phyloP scores from a whole-genome alignment of 1,284 basidiomycete genomes.

The Sanghuangporus sanghuang region DNA sequence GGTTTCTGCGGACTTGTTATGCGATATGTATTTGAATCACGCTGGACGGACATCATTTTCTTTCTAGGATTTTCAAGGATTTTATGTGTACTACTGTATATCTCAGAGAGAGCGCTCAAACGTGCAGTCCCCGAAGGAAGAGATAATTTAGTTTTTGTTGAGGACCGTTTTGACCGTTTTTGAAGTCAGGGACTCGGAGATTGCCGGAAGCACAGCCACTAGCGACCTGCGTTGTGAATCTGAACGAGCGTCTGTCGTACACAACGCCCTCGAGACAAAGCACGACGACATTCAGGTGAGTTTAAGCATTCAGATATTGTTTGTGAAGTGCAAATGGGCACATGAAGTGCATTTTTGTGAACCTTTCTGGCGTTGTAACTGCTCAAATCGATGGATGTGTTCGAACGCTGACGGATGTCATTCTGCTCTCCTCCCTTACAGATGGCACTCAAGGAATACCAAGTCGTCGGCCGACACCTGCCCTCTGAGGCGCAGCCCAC shows the following conservation, averaged over 20 bases:
- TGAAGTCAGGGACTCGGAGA: too few species aligned
- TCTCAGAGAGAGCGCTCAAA: too few species aligned
- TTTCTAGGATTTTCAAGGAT: neutral
- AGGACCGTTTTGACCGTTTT: too few species aligned
- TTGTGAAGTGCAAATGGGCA: neutral
- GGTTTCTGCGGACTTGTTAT: neutral
- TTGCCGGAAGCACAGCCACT: neutral
- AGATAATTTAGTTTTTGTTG: too few species aligned
- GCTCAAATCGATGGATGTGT: constrained; percentile 7
- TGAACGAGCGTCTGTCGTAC: neutral
- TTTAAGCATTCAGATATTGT: neutral
- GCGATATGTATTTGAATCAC: neutral
- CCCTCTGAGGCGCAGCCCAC: constrained; percentile 91
- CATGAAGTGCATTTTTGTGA: neutral
- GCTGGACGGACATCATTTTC: neutral
- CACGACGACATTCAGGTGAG: constrained; percentile 3
- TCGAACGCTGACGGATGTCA: constrained; percentile 7
- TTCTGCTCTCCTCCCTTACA: neutral
- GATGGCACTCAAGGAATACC: constrained; percentile 62
- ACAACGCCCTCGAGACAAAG: neutral
- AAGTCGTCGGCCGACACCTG: constrained; percentile 96
- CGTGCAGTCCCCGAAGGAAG: too few species aligned
- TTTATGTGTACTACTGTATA: too few species aligned
- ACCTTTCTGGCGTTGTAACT: constrained; percentile 1
- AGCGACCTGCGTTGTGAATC: neutral